Evolutionary conservation across 768 basidiomycete genomes (phyloP), one percentile per base, ranked within the genome.

Genomic region (Phanerochaete sordida): DNA sequence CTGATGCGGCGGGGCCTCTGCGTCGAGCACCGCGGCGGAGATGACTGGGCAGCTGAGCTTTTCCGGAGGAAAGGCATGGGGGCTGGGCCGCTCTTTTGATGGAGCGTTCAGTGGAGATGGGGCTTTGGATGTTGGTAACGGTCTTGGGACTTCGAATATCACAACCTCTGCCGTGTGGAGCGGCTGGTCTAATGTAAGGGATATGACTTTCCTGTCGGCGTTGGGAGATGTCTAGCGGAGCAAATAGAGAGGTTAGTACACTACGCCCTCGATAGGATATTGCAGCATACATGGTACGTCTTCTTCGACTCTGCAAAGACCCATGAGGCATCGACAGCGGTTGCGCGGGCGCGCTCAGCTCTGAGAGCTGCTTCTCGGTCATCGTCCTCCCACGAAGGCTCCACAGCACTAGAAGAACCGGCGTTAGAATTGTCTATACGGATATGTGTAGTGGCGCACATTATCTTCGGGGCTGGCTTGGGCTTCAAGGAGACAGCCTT

Each of bases 361-460:
- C 74, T 66, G 4, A 60, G 31, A 23, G 62, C 55, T 1, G 71
- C 73, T 30, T 74, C 70, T 12, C 49, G 56, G 12, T 64, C 62
- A 7, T 68, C 68, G 50, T 75, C 74, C 56, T 74, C 74, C 27
- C 53, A 62, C 8, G 71, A 47, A 21, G 69, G 73, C 19, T 69
- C 72, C 28, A 64, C 59, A 13, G 63, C 51, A 45, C 73, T 74
- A 59, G 9, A 12, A 57, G n/a, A 37, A 49, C 16, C 31, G 47
- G 9, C n/a, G n/a, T n/a, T n/a, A 24, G n/a, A 11, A 16, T 24
- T 33, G 47, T 23, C 43, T 33, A 48, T 48, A 16, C 31, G 26
- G 24, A 43, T 19, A 31, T 13, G 23, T 28, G 6, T 24, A 24
- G 12, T 28, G 3, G 52, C 68, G 35, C 21, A 71, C 70, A 57